These are phyloP conservation scores for Tolypocladium amazonense DNA, from an alignment of 2,329 filamentous ascomycete genomes.

Conservation along the genomic window DNA sequence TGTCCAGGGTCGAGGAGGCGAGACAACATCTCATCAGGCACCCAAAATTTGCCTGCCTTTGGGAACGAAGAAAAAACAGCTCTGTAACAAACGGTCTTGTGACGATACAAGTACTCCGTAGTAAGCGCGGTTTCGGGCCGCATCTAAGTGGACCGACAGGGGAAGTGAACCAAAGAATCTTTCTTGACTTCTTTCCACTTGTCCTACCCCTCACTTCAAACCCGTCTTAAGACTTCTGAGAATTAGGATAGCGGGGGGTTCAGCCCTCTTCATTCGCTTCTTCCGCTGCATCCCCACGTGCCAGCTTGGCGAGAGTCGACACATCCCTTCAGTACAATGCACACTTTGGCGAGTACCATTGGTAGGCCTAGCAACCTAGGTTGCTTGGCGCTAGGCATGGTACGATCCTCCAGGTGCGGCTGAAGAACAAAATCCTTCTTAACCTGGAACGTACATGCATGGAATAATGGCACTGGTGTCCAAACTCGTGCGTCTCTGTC, in stretches of 20 bases:
- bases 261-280: background rate
- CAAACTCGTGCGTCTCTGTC: background rate
- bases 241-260: background rate
- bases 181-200: background rate
- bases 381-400: background rate
- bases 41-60: background rate
- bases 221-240: background rate
- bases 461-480: background rate
- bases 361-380: too few relatives aligned
- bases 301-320: background rate
- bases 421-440: background rate
- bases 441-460: too few relatives aligned
- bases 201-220: background rate
- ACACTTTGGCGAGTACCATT: background rate
- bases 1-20: background rate
- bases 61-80: background rate
- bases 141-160: background rate
- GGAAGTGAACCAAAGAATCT: background rate
- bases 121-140: background rate
- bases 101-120: too few relatives aligned
- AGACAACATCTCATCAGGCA: background rate
- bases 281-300: background rate
- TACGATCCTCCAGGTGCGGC: background rate
- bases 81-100: too few relatives aligned
- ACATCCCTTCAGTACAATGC: background rate